Percentiles rank a stretch among this genome's conserved stretches.
Evolutionary conservation across 306 rosid genomes (phyloP).

Genomic region (Albizia julibrissin): DNA sequence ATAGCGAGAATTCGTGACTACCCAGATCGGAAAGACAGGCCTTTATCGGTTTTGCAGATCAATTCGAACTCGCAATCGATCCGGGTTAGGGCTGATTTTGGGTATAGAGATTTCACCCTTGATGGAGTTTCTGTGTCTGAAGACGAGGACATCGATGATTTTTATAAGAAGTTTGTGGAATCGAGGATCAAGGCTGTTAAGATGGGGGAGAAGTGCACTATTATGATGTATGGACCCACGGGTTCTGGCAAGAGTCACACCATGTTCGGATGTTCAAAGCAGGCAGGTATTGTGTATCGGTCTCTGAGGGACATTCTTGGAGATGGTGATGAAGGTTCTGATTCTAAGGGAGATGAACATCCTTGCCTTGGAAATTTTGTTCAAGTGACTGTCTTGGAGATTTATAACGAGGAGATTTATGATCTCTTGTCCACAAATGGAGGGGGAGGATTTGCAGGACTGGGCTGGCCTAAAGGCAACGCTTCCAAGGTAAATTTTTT

Average conservation of each 20-base stretch:
- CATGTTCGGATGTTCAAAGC: conserved; percentile 89
- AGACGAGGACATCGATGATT: conserved; percentile 70
- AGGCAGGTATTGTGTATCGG: conserved; percentile 89
- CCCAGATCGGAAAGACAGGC: conserved; percentile 80
- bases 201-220: conserved; percentile 85
- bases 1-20: conserved; percentile 88
- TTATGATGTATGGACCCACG: conserved; percentile 98
- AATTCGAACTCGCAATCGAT: conserved; percentile 56
- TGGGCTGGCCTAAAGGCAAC: conserved; percentile 87
- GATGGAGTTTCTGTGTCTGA: conserved; percentile 93
- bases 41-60: conserved; percentile 59
- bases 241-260: conserved; percentile 98
- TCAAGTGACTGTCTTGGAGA: conserved; percentile 93
- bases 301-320: conserved; percentile 89
- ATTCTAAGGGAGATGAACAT: conserved; percentile 36
- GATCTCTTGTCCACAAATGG: conserved; percentile 76
- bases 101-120: conserved; percentile 90
- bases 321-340: conserved; percentile 45
- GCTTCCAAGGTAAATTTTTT: conserved; percentile 68
- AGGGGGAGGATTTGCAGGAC: conserved; percentile 77
- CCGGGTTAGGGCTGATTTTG: conserved; percentile 85
- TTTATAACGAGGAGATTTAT: conserved; percentile 93
- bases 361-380: conserved; percentile 67
- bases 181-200: conserved; percentile 80
- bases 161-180: conserved; percentile 72